Percentiles rank a stretch among this genome's conserved stretches.
These are phyloP conservation scores for Papiliotrema terrestris DNA, from an alignment of 1,284 basidiomycete species.

Conservation along the genomic window DNA sequence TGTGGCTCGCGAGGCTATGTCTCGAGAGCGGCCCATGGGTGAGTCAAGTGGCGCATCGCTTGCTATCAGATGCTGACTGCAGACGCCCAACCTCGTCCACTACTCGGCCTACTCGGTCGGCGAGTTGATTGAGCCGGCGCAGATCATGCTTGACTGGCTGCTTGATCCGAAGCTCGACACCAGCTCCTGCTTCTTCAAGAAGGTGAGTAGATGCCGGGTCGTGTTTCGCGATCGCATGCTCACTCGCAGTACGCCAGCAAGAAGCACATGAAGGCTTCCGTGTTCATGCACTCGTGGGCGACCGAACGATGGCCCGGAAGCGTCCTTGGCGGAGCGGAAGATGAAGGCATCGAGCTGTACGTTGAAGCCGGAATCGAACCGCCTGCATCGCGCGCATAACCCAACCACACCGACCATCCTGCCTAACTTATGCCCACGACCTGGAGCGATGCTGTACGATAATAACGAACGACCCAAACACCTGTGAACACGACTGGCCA, in stretches of 20 bases:
- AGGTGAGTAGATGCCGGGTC: conserved; percentile 23
- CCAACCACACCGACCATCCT: too few relatives aligned
- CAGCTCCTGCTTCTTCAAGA: conserved; percentile 66
- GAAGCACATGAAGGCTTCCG: conserved; percentile 74
- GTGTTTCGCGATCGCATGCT: not conserved
- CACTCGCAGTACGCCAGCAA: conserved; percentile 62
- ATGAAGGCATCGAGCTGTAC: conserved; percentile 23
- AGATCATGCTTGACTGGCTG: conserved; percentile 89
- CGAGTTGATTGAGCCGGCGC: conserved; percentile 78
- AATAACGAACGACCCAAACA: too few relatives aligned
- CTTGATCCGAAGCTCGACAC: conserved; percentile 60
- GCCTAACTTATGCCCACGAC: too few relatives aligned
- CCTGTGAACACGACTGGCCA: too few relatives aligned
- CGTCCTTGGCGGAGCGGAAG: conserved; percentile 12
- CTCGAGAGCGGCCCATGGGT: conserved; percentile 85
- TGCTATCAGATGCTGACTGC: conserved; percentile 4
- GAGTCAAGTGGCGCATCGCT: too few relatives aligned
- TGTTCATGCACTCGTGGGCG: conserved; percentile 54
- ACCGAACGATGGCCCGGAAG: conserved; percentile 34
- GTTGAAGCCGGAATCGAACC: conserved; percentile 6
- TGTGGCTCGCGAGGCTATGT: conserved; percentile 86
- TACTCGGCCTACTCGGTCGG: conserved; percentile 87
- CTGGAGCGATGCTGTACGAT: too few relatives aligned
- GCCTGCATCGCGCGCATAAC: not conserved
- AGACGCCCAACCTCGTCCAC: conserved; percentile 84